Percentiles rank a stretch among this genome's conserved stretches.
Evolutionary conservation across 2,329 filamentous ascomycete species (phyloP).

Genomic region (Trichoderma sp.): DNA sequence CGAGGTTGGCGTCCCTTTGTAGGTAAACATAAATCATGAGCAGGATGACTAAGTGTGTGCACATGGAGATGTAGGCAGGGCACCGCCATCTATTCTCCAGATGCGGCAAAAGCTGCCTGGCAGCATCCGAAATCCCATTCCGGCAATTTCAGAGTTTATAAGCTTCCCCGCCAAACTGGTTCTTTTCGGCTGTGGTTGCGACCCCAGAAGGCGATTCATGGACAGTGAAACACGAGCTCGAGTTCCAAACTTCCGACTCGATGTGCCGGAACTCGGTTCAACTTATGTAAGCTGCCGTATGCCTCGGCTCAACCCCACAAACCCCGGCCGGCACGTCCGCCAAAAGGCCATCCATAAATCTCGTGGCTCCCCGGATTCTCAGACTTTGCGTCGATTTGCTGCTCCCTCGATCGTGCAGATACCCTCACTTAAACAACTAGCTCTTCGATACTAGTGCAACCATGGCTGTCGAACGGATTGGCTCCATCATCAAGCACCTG

Average conservation of each 20-base stretch:
- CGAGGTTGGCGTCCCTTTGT: not conserved
- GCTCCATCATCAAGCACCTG: constrained; percentile 85
- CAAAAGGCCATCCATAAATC: constrained; percentile 16
- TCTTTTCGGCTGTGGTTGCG: not conserved
- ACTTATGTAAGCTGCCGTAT: constrained; percentile 25
- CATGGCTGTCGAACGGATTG: constrained; percentile 86
- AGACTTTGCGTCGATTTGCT: not conserved
- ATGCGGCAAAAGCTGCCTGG: not conserved
- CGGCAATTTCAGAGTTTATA: not conserved
- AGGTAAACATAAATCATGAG: not conserved
- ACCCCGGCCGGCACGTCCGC: constrained; percentile 19
- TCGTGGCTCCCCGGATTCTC: constrained; percentile 19
- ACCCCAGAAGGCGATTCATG: not conserved
- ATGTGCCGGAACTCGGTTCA: constrained; percentile 6
- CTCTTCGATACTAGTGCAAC: constrained; percentile 35
- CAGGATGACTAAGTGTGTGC: not conserved
- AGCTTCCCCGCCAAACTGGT: constrained; percentile 9
- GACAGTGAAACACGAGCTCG: not conserved
- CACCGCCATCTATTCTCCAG: not conserved
- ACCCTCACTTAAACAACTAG: not conserved
- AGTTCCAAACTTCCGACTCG: not conserved
- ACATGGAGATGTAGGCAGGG: not conserved
- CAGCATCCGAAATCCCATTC: not conserved
- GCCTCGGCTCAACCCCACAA: constrained; percentile 29
- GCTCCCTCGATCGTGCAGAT: constrained; percentile 2